These are phyloP conservation scores for Albugo laibachii DNA, from an alignment of 352 stramenopile genomes.

Conservation along the genomic window DNA sequence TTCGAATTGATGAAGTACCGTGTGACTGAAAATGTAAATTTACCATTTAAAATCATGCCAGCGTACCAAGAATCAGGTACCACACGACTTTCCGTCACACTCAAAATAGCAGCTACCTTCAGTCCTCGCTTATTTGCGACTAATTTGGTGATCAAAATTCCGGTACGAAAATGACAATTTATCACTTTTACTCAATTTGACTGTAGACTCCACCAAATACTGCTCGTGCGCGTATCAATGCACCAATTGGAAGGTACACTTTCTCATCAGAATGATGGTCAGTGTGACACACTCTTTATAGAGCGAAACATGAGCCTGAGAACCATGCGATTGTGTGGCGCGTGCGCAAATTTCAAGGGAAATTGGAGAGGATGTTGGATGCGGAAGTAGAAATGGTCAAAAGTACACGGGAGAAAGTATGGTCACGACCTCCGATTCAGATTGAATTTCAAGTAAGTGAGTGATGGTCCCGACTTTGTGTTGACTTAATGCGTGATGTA, in stretches of 20 bases:
- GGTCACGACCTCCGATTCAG: constrained; percentile 91
- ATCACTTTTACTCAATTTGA: neutral
- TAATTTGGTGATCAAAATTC: constrained; percentile 93
- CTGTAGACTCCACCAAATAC: constrained; percentile 86
- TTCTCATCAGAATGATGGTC: neutral
- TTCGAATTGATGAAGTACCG: constrained; percentile 98
- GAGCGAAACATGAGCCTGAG: constrained; percentile 95
- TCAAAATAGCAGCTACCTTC: constrained; percentile 88
- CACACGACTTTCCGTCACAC: constrained; percentile 50
- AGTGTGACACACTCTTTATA: constrained; percentile 2
- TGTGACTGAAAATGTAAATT: constrained; percentile 94
- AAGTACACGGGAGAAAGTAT: constrained; percentile 90
- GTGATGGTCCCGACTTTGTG: neutral
- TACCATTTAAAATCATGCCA: constrained; percentile 96
- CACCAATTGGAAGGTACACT: constrained; percentile 69
- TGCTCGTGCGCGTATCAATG: constrained; percentile 89
- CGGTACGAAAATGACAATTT: constrained; percentile 17
- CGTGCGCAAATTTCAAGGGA: constrained; percentile 93
- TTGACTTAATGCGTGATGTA: constrained; percentile 2
- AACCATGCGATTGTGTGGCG: constrained; percentile 96
- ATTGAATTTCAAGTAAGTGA: constrained; percentile 85
- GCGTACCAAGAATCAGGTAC: constrained; percentile 89
- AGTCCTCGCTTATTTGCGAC: constrained; percentile 90
- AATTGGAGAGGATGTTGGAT: constrained; percentile 86
- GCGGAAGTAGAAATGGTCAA: constrained; percentile 95